Evolutionary conservation across 148 eudicot genomes (phyloP).

Genomic region (Bassia scoparia): DNA sequence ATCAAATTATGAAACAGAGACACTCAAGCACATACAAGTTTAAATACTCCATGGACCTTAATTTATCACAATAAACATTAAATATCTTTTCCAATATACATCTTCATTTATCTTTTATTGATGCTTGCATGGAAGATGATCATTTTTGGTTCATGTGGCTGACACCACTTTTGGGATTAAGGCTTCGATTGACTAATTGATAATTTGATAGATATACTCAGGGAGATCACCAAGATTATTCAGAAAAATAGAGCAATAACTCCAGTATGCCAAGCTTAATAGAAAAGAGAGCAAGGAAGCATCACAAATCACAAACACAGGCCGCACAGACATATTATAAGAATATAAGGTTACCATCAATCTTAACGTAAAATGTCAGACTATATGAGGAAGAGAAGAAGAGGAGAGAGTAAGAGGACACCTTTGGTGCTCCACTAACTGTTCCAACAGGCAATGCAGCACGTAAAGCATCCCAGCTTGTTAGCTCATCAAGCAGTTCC

Average conservation of each 20-base stretch:
- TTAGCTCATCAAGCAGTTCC: constrained; percentile 63
- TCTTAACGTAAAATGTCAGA: background rate
- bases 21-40: too few species aligned
- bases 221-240: background rate
- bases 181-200: too few species aligned
- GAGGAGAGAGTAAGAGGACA: constrained; percentile 17
- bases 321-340: background rate
- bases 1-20: background rate
- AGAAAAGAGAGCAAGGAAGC: background rate
- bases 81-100: background rate
- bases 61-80: background rate
- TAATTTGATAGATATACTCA: too few species aligned
- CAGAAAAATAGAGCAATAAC: too few species aligned
- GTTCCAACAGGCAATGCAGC: constrained; percentile 99
- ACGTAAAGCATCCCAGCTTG: constrained; percentile 92
- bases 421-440: constrained; percentile 99
- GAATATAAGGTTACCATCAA: background rate
- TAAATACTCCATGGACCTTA: too few species aligned
- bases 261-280: too few species aligned
- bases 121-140: too few species aligned
- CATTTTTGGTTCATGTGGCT: too few species aligned
- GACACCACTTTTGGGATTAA: too few species aligned
- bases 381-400: background rate
- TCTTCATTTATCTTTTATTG: too few species aligned
- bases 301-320: background rate